Evolutionary conservation across 2,329 filamentous ascomycete species (phyloP), one percentile per base, ranked within the genome.

Genomic region (Neofusicoccum ribis): DNA sequence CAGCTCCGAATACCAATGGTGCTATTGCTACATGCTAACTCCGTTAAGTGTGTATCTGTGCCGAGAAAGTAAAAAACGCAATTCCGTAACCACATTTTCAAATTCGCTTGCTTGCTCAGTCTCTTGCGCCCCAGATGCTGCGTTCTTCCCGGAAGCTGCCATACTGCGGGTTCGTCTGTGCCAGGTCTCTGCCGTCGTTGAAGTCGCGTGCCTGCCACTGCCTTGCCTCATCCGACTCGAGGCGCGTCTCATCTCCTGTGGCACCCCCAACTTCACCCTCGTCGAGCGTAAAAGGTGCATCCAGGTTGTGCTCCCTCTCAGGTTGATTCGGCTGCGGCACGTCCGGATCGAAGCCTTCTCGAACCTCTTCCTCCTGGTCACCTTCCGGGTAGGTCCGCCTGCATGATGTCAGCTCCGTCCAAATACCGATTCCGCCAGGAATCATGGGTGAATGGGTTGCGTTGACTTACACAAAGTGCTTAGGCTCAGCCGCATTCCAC

Each of bases 401-500:
- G 65, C 60, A 34, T 2, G 12, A 17, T 12, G 59, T 72, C 39
- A 72, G 70, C 59, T 17, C n/a, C 37, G 23, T 46, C 27, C 23
- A 12, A 51, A 15, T 51, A 31, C 20, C 39, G 41, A 58, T 5
- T 34, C 3, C 7, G 4, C 17, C 23, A 23, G 31, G 27, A n/a
- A 34, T 50, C 11, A 0, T 3, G 20, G 44, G 4, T 34, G 4
- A 27, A 49, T 11, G 15, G 49, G 41, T 7, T 31, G 43, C 8
- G 34, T n/a, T 36, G 27, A 76, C 82, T 76, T 77, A 84, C 80
- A 87, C 80, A 74, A 82, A 87, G 66, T 85, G 83, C 69, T 82
- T 84, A 17, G 82, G 77, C 67, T 85, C 81, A 9, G 79, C 80
- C 58, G 83, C 81, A 68, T 88, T 88, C 84, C 85, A 87, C 17